A percentile compares a stretch with the other conserved stretches of the same genome.
Evolutionary conservation across 2,329 filamentous ascomycete genomes (phyloP).

Genomic region (Pezicula rhizophila): DNA sequence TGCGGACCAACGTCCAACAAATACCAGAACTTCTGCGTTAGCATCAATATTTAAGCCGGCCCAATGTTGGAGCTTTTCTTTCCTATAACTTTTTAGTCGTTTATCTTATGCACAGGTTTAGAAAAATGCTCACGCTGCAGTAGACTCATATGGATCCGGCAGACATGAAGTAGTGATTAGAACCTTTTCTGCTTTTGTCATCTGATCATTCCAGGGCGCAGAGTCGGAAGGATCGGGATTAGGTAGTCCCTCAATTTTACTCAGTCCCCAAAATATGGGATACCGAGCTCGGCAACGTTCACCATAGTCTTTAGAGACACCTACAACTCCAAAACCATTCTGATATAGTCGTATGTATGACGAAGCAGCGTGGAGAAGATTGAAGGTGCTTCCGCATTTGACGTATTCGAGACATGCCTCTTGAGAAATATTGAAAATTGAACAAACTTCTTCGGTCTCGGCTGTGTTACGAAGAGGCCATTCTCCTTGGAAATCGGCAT

Average conservation of each 20-base stretch:
- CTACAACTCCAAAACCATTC: slow-evolving; percentile 60
- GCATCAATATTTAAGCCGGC: background rate
- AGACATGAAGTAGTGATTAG: background rate
- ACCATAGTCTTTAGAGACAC: slow-evolving; percentile 62
- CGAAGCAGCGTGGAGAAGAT: background rate
- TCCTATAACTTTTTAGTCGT: background rate
- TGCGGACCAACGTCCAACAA: background rate
- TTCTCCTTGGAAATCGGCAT: background rate
- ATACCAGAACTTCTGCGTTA: background rate
- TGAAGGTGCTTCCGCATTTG: background rate
- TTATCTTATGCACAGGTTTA: background rate
- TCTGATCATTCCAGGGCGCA: slow-evolving; percentile 42
- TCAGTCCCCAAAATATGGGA: slow-evolving; percentile 60
- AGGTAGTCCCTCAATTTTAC: slow-evolving; percentile 63
- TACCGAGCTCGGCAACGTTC: slow-evolving; percentile 60
- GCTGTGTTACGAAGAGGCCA: background rate
- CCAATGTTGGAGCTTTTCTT: slow-evolving; percentile 45
- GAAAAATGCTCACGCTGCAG: background rate
- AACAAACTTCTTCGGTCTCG: background rate
- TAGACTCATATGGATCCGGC: background rate
- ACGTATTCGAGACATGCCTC: background rate
- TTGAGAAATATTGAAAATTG: background rate
- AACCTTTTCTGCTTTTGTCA: background rate
- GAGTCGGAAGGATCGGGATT: slow-evolving; percentile 57
- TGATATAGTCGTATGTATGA: slow-evolving; percentile 63